These are phyloP conservation scores for Neonectria ditissima DNA, from an alignment of 2,329 filamentous ascomycete species.

Conservation along the genomic window DNA sequence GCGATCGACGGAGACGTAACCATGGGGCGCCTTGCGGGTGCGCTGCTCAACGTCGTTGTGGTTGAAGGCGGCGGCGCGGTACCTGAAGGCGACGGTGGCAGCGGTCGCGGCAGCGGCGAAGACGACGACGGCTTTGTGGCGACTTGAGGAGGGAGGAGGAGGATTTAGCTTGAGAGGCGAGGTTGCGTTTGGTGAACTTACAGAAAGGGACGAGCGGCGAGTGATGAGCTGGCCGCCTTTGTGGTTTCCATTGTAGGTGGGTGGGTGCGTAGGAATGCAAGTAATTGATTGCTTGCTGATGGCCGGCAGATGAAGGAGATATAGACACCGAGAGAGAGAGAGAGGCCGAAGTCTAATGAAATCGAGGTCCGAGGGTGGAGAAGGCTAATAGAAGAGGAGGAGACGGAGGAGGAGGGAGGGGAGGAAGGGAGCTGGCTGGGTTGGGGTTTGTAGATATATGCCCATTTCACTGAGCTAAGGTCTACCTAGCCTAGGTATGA, in stretches of 20 bases:
- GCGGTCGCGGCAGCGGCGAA: constrained; percentile 49
- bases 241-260: constrained; percentile 24
- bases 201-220: constrained; percentile 38
- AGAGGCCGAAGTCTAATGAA: constrained; percentile 3
- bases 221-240: constrained; percentile 28
- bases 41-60: constrained; percentile 59
- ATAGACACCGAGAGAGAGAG: no score
- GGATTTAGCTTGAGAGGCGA: constrained; percentile 3
- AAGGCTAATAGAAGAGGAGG: background rate
- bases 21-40: constrained; percentile 50
- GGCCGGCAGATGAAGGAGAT: background rate
- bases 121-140: constrained; percentile 53
- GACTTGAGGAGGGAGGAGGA: constrained; percentile 42
- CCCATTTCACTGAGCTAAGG: background rate
- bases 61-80: constrained; percentile 51
- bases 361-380: background rate
- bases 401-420: background rate
- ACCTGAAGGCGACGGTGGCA: constrained; percentile 46
- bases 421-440: constrained; percentile 2
- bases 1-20: constrained; percentile 64
- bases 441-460: constrained; percentile 1
- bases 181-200: constrained; percentile 19
- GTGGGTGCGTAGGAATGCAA: background rate
- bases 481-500: background rate
- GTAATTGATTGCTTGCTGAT: background rate